Percentiles rank a stretch among this genome's conserved stretches.
Evolutionary conservation across 2,329 filamentous ascomycete genomes (phyloP).

Genomic region (Aspergillus terreus): DNA sequence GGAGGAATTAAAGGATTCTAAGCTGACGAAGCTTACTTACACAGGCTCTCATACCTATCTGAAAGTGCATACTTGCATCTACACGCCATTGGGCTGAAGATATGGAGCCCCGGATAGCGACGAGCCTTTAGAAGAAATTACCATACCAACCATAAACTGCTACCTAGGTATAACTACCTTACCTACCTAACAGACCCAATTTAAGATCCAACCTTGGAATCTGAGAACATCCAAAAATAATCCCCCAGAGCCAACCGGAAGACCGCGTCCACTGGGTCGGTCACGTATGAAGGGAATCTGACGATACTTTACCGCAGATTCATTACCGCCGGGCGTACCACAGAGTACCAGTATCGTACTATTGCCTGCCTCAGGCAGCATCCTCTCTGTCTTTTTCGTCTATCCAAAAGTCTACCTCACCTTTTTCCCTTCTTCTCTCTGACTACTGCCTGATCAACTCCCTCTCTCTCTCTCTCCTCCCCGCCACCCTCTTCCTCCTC

Average conservation of each 20-base stretch:
- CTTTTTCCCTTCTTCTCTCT: constrained; percentile 17
- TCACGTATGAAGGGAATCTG: constrained; percentile 4
- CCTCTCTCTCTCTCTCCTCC: constrained; percentile 14
- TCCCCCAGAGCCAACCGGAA: constrained; percentile 15
- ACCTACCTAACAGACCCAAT: neutral
- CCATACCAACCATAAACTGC: too few species aligned
- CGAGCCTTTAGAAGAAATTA: too few species aligned
- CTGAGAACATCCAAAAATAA: constrained; percentile 13
- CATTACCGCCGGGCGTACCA: neutral
- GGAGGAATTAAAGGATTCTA: too few species aligned
- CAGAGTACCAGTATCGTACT: neutral
- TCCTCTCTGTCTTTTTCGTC: constrained; percentile 1
- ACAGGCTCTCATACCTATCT: too few species aligned
- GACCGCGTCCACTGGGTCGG: neutral
- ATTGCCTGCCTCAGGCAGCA: constrained; percentile 8
- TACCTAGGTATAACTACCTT: too few species aligned
- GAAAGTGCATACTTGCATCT: too few species aligned
- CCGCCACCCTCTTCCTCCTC: constrained; percentile 10
- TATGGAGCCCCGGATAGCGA: neutral
- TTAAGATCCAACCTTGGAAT: neutral
- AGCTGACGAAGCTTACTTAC: too few species aligned
- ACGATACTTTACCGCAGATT: neutral
- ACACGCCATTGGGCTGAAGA: neutral
- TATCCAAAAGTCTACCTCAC: constrained; percentile 18
- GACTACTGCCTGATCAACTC: constrained; percentile 18